Evolutionary conservation across 2,329 filamentous ascomycete species (phyloP).

Genomic region (Fusarium tupiense): DNA sequence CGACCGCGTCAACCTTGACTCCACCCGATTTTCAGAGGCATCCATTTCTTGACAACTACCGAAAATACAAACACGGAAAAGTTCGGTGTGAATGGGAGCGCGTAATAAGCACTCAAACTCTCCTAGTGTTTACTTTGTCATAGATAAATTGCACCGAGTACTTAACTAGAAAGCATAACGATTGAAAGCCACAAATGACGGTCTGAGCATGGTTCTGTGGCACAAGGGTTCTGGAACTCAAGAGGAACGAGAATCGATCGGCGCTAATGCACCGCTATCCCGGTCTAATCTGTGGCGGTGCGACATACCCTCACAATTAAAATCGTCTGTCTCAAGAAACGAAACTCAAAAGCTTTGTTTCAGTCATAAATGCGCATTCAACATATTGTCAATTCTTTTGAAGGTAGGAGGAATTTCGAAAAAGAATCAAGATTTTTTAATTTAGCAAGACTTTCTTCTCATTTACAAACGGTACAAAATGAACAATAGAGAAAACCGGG

Average conservation of each 20-base stretch:
- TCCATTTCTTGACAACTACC: not conserved
- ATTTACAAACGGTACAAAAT: not conserved
- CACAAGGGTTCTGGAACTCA: conserved; percentile 40
- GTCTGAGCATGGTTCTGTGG: conserved; percentile 6
- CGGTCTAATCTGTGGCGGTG: conserved; percentile 48
- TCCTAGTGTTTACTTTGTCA: not conserved
- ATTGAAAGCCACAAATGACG: not conserved
- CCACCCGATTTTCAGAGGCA: not conserved
- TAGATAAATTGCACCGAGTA: not conserved
- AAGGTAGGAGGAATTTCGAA: not conserved
- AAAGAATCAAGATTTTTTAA: not conserved
- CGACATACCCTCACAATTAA: conserved; percentile 29
- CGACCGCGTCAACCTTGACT: not conserved
- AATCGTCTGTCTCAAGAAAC: conserved; percentile 10
- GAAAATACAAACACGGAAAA: not conserved
- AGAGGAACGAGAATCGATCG: conserved; percentile 43
- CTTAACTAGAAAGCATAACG: not conserved
- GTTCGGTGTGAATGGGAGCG: not conserved
- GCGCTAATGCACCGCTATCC: conserved; percentile 48
- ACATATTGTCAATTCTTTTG: no score
- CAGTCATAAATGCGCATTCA: not conserved
- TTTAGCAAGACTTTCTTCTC: no score
- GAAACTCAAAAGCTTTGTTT: not conserved
- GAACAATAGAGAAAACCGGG: not conserved
- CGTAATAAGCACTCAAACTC: not conserved